Percentiles rank a stretch among this genome's conserved stretches.
Evolutionary conservation across 2,329 filamentous ascomycete species (phyloP).

Genomic region (Trichoderma guizhouense): DNA sequence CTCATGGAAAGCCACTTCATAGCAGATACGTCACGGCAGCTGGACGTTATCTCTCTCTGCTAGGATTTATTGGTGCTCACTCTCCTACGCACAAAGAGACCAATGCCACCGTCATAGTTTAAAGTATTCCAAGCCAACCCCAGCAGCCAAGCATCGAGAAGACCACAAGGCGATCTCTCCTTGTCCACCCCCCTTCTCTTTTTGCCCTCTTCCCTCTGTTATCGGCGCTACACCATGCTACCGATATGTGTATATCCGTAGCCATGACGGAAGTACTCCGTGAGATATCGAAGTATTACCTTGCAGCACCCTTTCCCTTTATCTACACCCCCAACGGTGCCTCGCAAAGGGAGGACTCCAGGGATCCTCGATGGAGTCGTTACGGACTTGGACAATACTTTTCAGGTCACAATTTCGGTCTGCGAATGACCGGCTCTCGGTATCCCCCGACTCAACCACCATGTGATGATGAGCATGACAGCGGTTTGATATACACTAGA

Average conservation of each 20-base stretch:
- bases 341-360: neutral
- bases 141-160: neutral
- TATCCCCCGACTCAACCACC: neutral
- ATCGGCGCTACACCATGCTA: neutral
- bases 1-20: neutral
- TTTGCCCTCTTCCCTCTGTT: neutral
- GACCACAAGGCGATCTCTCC: neutral
- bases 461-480: neutral
- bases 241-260: neutral
- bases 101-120: neutral
- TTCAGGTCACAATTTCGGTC: constrained; percentile 1
- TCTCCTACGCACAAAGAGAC: neutral
- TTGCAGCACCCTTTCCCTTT: neutral
- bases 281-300: neutral
- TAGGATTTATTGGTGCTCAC: neutral
- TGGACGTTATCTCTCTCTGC: neutral
- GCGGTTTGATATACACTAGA: neutral
- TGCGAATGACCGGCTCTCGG: neutral
- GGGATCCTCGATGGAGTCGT: neutral
- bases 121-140: neutral
- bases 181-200: neutral
- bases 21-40: neutral
- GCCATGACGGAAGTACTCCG: neutral
- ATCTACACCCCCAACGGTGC: neutral
- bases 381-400: neutral